Percentiles rank a stretch among this genome's conserved stretches.
These are phyloP conservation scores for Kokia cookei DNA, from an alignment of 441 rosid species.

Conservation along the genomic window DNA sequence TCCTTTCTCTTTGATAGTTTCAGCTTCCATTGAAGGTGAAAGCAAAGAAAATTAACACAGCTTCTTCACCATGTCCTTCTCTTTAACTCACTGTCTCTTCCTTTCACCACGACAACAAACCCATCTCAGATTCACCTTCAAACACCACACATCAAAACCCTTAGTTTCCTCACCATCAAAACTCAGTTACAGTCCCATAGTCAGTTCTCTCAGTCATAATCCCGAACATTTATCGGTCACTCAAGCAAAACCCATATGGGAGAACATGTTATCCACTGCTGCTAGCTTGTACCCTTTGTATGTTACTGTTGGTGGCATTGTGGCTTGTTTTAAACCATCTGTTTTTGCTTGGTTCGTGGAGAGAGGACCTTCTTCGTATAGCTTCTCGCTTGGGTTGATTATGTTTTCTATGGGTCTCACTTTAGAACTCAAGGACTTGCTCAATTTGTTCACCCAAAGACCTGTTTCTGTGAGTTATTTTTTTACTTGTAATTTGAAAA, in stretches of 20 bases:
- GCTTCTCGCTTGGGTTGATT: constrained; percentile 47
- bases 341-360: constrained; percentile 50
- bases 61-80: constrained; percentile 14
- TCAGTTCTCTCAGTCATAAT: constrained; percentile 16
- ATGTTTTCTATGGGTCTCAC: constrained; percentile 73
- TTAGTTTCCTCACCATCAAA: constrained; percentile 8
- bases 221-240: constrained; percentile 10
- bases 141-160: neutral
- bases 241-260: constrained; percentile 38
- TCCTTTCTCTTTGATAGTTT: neutral
- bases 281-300: constrained; percentile 64
- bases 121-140: constrained; percentile 12
- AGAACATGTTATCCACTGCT: constrained; percentile 35
- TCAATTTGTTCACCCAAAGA: constrained; percentile 41
- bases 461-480: constrained; percentile 44
- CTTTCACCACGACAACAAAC: constrained; percentile 4
- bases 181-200: neutral
- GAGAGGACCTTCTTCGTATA: constrained; percentile 45
- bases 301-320: constrained; percentile 44
- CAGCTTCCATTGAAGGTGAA: neutral
- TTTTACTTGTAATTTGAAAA: neutral
- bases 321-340: constrained; percentile 57
- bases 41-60: neutral
- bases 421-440: constrained; percentile 52
- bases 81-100: constrained; percentile 14